phyloP scores from a whole-genome alignment of 192 early-diverging fungal species.

The Thoreauomyces humboldtii region DNA sequence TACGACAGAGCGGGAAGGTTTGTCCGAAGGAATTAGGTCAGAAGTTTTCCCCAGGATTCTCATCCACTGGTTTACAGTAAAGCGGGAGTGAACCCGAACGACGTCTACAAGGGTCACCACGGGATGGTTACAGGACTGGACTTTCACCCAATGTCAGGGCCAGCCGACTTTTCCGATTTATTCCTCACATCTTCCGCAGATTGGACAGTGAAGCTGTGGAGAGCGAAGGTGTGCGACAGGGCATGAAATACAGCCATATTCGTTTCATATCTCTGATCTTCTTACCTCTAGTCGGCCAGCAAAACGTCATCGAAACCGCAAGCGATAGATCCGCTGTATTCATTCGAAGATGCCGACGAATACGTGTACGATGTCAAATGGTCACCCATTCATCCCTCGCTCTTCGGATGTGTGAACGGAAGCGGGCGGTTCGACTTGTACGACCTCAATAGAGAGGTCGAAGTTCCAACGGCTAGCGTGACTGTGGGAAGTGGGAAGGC shows the following conservation, averaged over 20 bases:
- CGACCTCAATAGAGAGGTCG: conserved; percentile 88
- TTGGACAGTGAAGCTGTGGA: conserved; percentile 98
- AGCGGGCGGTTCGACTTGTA: conserved; percentile 86
- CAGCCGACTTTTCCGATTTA: conserved; percentile 86
- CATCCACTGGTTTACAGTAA: conserved; percentile 55
- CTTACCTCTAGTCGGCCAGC: conserved; percentile 10
- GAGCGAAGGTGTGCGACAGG: conserved; percentile 54
- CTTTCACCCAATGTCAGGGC: conserved; percentile 82
- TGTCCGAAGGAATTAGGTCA: conserved; percentile 28
- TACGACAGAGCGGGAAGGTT: conserved; percentile 83
- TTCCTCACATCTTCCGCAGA: conserved; percentile 91
- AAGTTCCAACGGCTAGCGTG: conserved; percentile 67
- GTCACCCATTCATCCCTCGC: conserved; percentile 92
- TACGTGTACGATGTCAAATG: conserved; percentile 98
- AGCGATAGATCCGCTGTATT: conserved; percentile 68
- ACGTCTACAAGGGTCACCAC: conserved; percentile 84
- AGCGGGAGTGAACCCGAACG: conserved; percentile 87
- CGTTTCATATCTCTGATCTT: not conserved
- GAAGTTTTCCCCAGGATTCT: not conserved
- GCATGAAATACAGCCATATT: too few relatives aligned
- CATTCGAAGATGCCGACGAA: conserved; percentile 91
- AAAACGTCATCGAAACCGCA: conserved; percentile 30
- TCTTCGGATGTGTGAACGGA: conserved; percentile 92
- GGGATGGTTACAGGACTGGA: conserved; percentile 84
- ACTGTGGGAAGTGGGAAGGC: conserved; percentile 64